Evolutionary conservation across 2,329 filamentous ascomycete species (phyloP), one percentile per base, ranked within the genome.

Genomic region (Dendrostoma leiphaemia): DNA sequence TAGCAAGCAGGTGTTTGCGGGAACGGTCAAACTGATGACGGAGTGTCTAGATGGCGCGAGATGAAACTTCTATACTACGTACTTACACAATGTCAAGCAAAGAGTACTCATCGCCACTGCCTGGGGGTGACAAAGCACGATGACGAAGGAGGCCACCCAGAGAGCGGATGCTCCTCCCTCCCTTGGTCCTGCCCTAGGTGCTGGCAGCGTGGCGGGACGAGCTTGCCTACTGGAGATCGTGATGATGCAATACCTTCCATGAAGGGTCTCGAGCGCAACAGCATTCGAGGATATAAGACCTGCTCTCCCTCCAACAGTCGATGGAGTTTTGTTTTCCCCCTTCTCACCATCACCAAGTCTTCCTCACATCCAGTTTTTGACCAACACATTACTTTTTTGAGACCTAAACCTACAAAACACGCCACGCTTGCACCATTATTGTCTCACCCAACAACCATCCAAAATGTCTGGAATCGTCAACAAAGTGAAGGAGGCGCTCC

Each of bases 401-500:
- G 55, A 63, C 47, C 52, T 53, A 58, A 48, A 51, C 19, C 32
- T 48, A 57, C 31, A 34, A 57, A 46, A 40, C 4, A 17, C 43
- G 17, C 37, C 32, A 48, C 49, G 24, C 29, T 23, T 44, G 21
- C 37, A 61, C 44, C 38, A n/a, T n/a, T 15, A 40, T 13, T 35
- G 13, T 8, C n/a, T 9, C n/a, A 37, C 8, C 21, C 38, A 57
- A 13, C 43, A 49, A 62, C 50, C 55, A 64, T 45, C 54, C 72
- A 82, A 58, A 65, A 84, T 83, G 81, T 81, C 81, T 69, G 69
- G 70, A 62, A 71, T 84, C 64, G 68, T 82, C 65, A 78, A 83
- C 74, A 83, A 83, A 71, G 75, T 82, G 67, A 83, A 83, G 76
- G 79, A 83, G 4, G 78, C 73, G 59, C 67, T 83, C 55, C 65